A percentile compares a stretch with the other conserved stretches of the same genome.
phyloP scores from a whole-genome alignment of 805 yeast species.

The Ogataea trehalophila region DNA sequence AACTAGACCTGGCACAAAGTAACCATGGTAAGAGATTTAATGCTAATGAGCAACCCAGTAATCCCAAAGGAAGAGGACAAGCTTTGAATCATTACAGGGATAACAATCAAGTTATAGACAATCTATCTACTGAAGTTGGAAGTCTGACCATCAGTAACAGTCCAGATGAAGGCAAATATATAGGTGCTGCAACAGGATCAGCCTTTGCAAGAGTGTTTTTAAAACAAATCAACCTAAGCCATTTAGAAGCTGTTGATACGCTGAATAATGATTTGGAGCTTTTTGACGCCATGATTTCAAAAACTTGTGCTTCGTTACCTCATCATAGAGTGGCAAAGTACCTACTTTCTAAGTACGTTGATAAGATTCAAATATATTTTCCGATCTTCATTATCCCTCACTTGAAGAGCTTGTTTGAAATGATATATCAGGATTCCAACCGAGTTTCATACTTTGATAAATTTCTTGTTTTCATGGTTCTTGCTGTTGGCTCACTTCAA shows the following conservation, averaged over 20 bases:
- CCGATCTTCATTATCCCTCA: conserved; percentile 15
- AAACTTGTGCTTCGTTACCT: conserved; percentile 22
- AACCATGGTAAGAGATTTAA: not conserved
- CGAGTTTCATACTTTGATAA: conserved; percentile 18
- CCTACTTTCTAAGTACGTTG: conserved; percentile 15
- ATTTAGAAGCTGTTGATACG: conserved; percentile 6
- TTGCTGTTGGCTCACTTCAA: conserved; percentile 17
- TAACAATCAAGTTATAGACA: conserved; percentile 15
- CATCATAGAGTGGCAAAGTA: conserved; percentile 10
- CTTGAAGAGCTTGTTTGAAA: conserved; percentile 5
- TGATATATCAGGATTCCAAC: conserved; percentile 12
- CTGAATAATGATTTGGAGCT: conserved; percentile 7
- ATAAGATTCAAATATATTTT: conserved; percentile 16
- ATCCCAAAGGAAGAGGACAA: not conserved
- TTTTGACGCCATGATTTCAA: conserved; percentile 15
- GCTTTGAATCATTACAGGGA: not conserved
- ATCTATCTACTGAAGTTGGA: conserved; percentile 23
- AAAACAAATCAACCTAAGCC: conserved; percentile 17
- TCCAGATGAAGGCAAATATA: conserved; percentile 17
- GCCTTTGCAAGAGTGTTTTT: conserved; percentile 20
- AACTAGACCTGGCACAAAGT: conserved; percentile 2
- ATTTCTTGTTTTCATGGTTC: conserved; percentile 17
- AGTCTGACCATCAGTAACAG: conserved; percentile 16
- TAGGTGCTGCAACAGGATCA: conserved; percentile 26
- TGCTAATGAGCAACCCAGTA: not conserved